These are phyloP conservation scores for Porcisia hertigi DNA, from an alignment of 208 protist species.

Conservation along the genomic window DNA sequence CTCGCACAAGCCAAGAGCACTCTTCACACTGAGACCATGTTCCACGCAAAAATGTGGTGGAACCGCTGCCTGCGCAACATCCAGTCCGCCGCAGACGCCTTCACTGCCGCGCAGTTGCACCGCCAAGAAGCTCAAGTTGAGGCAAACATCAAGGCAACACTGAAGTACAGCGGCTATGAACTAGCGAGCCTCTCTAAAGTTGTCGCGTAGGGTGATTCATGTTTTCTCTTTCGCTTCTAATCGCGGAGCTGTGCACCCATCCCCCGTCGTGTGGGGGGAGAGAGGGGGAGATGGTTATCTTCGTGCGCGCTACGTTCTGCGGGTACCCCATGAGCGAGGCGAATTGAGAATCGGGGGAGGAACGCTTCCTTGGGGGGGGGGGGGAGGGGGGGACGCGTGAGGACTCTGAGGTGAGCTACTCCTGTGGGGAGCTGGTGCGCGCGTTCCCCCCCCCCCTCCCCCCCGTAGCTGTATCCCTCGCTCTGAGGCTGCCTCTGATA, in stretches of 20 bases:
- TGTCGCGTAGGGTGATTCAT: background rate
- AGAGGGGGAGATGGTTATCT: no score
- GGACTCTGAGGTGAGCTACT: background rate
- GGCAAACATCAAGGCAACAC: slow-evolving; percentile 47
- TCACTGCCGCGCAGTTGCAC: slow-evolving; percentile 36
- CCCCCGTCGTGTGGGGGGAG: no score
- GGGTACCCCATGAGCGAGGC: background rate
- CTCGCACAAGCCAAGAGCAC: slow-evolving; percentile 50
- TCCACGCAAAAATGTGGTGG: slow-evolving; percentile 85
- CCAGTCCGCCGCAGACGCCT: slow-evolving; percentile 50
- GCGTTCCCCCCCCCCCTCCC: background rate
- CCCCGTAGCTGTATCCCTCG: background rate
- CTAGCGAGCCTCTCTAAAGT: slow-evolving; percentile 50
- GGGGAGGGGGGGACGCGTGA: background rate
- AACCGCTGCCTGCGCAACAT: slow-evolving; percentile 76
- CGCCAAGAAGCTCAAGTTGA: slow-evolving; percentile 43
- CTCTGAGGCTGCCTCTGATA: background rate
- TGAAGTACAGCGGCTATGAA: slow-evolving; percentile 65
- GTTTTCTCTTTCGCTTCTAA: background rate
- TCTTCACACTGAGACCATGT: slow-evolving; percentile 76
- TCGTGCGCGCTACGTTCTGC: background rate
- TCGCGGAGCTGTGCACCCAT: background rate
- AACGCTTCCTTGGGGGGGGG: no score
- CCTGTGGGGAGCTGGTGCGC: background rate
- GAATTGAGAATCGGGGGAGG: background rate